These are phyloP conservation scores for Globisporangium barbulae DNA, from an alignment of 352 stramenopile genomes.

Conservation along the genomic window DNA sequence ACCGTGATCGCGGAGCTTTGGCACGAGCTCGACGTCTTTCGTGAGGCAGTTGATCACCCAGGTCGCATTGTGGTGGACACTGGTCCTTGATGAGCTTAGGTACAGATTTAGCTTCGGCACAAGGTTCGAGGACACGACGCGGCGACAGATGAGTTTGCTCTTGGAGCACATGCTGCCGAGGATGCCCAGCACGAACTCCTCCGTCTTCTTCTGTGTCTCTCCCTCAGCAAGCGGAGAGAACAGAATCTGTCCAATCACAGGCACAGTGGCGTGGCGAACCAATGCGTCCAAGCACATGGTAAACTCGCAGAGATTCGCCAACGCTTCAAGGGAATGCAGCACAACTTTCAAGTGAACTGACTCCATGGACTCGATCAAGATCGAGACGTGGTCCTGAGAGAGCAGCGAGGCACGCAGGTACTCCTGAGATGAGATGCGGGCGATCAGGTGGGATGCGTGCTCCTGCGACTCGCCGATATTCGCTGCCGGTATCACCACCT, in stretches of 20 bases:
- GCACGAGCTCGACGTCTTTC: conserved; percentile 58
- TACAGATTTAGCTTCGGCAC: conserved; percentile 49
- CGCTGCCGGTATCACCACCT: background rate
- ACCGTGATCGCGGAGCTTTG: conserved; percentile 51
- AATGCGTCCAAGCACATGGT: conserved; percentile 63
- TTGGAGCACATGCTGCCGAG: conserved; percentile 51
- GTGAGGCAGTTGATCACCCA: conserved; percentile 58
- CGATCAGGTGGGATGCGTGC: conserved; percentile 59
- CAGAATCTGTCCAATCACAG: conserved; percentile 71
- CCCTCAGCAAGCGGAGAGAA: conserved; percentile 29
- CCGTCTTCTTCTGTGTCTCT: conserved; percentile 16
- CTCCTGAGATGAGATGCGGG: conserved; percentile 48
- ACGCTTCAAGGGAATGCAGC: conserved; percentile 48
- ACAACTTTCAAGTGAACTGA: conserved; percentile 70
- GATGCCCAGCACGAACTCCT: conserved; percentile 38
- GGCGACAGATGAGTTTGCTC: conserved; percentile 41
- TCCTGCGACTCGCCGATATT: conserved; percentile 34
- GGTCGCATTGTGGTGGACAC: conserved; percentile 46
- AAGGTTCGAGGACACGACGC: conserved; percentile 64
- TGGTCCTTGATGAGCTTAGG: conserved; percentile 11
- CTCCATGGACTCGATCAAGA: conserved; percentile 69
- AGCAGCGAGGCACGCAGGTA: conserved; percentile 46
- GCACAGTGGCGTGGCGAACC: conserved; percentile 68
- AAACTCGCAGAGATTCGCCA: conserved; percentile 59
- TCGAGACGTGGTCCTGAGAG: conserved; percentile 49